Evolutionary conservation across 768 basidiomycete genomes (phyloP).

Genomic region (Pholiota molesta): DNA sequence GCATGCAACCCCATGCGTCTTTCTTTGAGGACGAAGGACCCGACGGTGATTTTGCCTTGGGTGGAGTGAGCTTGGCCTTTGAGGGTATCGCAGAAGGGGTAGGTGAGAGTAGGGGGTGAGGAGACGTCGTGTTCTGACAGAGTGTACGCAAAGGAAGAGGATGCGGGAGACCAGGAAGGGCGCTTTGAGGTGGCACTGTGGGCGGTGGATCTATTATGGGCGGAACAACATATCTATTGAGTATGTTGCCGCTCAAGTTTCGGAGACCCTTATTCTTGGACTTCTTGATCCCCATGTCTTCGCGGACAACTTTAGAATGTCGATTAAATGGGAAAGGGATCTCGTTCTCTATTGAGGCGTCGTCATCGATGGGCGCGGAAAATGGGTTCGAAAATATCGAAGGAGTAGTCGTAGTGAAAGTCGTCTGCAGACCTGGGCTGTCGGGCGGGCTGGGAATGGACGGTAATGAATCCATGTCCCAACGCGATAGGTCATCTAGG

Average conservation of each 20-base stretch:
- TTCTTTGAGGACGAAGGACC: constrained; percentile 16
- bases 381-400: constrained; percentile 13
- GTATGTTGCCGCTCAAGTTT: constrained; percentile 6
- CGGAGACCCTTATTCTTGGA: constrained; percentile 20
- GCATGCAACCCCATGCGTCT: constrained; percentile 26
- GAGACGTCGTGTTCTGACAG: constrained; percentile 17
- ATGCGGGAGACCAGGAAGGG: constrained; percentile 16
- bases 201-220: constrained; percentile 7
- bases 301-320: constrained; percentile 22
- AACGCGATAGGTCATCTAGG: constrained; percentile 28
- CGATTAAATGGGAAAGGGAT: constrained; percentile 25
- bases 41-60: constrained; percentile 1
- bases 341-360: constrained; percentile 21
- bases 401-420: background rate
- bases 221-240: constrained; percentile 7
- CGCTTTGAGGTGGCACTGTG: background rate
- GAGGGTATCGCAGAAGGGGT: constrained; percentile 5
- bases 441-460: constrained; percentile 16
- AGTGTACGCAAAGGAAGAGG: constrained; percentile 22
- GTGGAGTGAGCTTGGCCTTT: background rate
- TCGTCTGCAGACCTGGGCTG: constrained; percentile 3
- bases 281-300: constrained; percentile 29
- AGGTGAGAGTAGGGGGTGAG: constrained; percentile 9
- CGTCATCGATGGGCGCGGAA: constrained; percentile 25
- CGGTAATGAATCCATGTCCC: constrained; percentile 26